Base-by-base conservation (phyloP, 2,329 filamentous ascomycete species). In the Tympanopsis confertula region DNA sequence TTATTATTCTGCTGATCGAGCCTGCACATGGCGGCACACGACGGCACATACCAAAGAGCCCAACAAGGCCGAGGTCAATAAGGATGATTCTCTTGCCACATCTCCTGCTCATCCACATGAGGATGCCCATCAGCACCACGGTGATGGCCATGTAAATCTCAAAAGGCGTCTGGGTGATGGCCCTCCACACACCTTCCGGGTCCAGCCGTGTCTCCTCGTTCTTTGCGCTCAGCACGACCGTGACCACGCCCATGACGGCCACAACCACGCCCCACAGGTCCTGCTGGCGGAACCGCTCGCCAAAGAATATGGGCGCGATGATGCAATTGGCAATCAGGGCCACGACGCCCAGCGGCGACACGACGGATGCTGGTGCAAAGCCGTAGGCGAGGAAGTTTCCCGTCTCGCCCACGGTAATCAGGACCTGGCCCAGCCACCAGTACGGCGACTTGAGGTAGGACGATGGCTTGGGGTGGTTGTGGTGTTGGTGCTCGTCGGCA, bases 381-480 rank as follows among this genome's bases (percentile, higher is more conserved):
- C 91, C 91, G 53, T 98, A 98, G 1, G 91, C 91, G 44, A 98
- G 65, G 53, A 98, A 98, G 57, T 98, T 98, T 37, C 91, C 91
- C 53, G 84, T 82, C 63, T 98, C 91, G 40, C 91, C 91, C 18
- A 94, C 64, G 1, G 81, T 86, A 75, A 98, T 98, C 42, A 98
- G 69, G 13, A 93, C 72, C 46, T 96, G 89, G 15, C 91, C 91
- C 20, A 80, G 63, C 91, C 91, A 98, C 91, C 91, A 98, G 54
- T 91, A 95, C 1, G 87, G 86, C 24, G 87, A 94, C 45, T 77
- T 78, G 42, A 98, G 72, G 57, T 98, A 98, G 4, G 76, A 82
- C 40, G 80, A 79, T 20, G 78, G 51, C 40, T 67, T 63, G 39
- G 51, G 45, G 26, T 47, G 39, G 20, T 46, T 45, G 15, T 57